phyloP scores from a whole-genome alignment of 176 grass and related monocot genomes.

The Carex scoparia region DNA sequence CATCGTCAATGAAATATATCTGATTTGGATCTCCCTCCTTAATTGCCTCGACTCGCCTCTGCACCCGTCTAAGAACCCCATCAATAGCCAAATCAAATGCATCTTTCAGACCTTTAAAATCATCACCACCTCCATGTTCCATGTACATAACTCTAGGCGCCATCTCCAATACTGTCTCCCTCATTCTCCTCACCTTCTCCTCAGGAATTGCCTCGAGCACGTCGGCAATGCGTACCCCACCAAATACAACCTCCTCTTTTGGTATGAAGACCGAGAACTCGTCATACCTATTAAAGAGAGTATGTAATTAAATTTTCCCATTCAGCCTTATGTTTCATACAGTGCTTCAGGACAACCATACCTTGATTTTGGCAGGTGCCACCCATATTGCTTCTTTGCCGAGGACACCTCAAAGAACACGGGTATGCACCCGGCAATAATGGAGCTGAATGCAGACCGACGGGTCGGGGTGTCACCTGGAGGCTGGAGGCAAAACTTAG shows the following conservation, averaged over 20 bases:
- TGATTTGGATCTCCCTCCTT: constrained; percentile 36
- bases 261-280: constrained; percentile 60
- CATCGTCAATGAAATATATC: constrained; percentile 45
- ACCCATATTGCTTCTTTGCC: constrained; percentile 55
- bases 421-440: constrained; percentile 55
- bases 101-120: constrained; percentile 38
- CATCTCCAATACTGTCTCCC: constrained; percentile 37
- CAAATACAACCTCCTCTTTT: constrained; percentile 56
- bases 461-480: constrained; percentile 55
- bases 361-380: constrained; percentile 48
- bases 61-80: constrained; percentile 50
- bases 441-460: constrained; percentile 59
- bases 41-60: constrained; percentile 34
- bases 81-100: constrained; percentile 67
- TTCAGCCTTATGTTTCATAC: background rate
- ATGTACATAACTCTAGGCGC: constrained; percentile 51
- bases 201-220: constrained; percentile 39
- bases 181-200: constrained; percentile 48
- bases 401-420: constrained; percentile 63
- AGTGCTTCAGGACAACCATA: background rate
- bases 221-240: background rate
- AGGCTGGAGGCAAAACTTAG: constrained; percentile 56
- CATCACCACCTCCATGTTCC: constrained; percentile 42
- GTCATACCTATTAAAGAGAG: constrained; percentile 21
- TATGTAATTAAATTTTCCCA: background rate